A percentile compares a stretch with the other conserved stretches of the same genome.
Conservation (phyloP, 225 moss, liverwort and hornwort species). For the Bryoerythrophyllum caledonicum region DNA sequence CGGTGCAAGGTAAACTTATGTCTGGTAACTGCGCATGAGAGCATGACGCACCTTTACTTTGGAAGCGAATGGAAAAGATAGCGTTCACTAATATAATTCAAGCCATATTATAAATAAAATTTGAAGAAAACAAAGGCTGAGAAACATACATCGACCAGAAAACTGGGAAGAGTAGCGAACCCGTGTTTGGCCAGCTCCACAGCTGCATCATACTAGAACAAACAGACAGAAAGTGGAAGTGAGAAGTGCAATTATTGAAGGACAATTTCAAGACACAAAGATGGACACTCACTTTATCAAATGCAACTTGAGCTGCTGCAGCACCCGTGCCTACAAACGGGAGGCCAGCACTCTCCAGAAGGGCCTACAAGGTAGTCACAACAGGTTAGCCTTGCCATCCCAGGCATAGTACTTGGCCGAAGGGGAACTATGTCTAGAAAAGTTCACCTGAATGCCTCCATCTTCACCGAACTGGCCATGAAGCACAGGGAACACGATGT, state of each 20-base stretch:
- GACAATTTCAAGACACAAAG: conserved; percentile 6
- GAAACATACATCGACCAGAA: conserved; percentile 70
- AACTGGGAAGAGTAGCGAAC: conserved; percentile 81
- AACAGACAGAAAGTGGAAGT: conserved; percentile 19
- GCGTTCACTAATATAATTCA: too few relatives aligned
- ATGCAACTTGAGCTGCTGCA: conserved; percentile 73
- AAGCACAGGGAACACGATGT: conserved; percentile 92
- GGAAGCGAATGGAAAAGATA: too few relatives aligned
- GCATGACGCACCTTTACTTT: too few relatives aligned
- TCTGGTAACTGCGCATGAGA: too few relatives aligned
- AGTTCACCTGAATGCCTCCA: conserved; percentile 84
- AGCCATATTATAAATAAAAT: too few relatives aligned
- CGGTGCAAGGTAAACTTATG: too few relatives aligned
- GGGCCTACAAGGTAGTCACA: conserved; percentile 37
- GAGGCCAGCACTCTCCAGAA: conserved; percentile 83
- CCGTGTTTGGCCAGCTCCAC: conserved; percentile 65
- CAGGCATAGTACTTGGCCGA: background rate
- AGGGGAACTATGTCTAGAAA: background rate
- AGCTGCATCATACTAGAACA: conserved; percentile 77
- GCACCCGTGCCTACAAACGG: conserved; percentile 90
- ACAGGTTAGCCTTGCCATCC: conserved; percentile 13
- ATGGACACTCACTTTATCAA: conserved; percentile 75
- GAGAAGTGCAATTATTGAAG: background rate
- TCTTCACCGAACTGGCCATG: conserved; percentile 97
- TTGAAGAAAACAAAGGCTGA: background rate